Evolutionary conservation across 2,329 filamentous ascomycete species (phyloP).

Genomic region (Ophiostoma quercus): DNA sequence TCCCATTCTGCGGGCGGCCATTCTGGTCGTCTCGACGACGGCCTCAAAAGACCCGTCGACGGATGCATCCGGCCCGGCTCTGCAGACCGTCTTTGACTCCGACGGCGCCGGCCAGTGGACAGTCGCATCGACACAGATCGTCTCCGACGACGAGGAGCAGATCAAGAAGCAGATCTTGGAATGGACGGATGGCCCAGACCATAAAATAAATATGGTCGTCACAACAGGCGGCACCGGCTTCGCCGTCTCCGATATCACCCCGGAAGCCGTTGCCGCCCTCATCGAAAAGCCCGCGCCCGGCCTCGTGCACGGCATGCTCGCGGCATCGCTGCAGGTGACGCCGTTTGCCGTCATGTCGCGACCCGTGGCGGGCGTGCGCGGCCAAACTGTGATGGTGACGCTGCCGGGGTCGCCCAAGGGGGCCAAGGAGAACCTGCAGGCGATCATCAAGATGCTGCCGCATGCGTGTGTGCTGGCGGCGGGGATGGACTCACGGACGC

Average conservation of each 20-base stretch:
- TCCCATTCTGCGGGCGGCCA: conserved; percentile 58
- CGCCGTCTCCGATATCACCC: conserved; percentile 75
- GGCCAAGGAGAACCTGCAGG: conserved; percentile 85
- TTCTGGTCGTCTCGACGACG: conserved; percentile 88
- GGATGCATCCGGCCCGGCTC: conserved; percentile 63
- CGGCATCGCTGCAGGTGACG: conserved; percentile 76
- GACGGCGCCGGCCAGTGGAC: conserved; percentile 68
- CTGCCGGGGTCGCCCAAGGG: conserved; percentile 93
- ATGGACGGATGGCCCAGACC: conserved; percentile 59
- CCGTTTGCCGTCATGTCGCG: conserved; percentile 97
- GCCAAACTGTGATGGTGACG: conserved; percentile 77
- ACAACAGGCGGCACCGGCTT: conserved; percentile 95
- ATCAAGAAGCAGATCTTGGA: conserved; percentile 68
- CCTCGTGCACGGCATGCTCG: conserved; percentile 90
- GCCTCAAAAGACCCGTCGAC: conserved; percentile 72
- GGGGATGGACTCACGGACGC: conserved; percentile 69
- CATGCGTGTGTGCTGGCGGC: conserved; percentile 91
- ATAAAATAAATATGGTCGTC: conserved; percentile 64
- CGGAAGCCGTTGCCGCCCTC: conserved; percentile 78
- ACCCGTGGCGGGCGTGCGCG: conserved; percentile 81
- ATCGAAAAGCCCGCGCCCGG: conserved; percentile 83
- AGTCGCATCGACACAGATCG: conserved; percentile 64
- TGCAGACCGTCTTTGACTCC: conserved; percentile 63
- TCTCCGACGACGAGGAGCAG: conserved; percentile 66
- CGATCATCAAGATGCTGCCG: conserved; percentile 81